phyloP scores from a whole-genome alignment of 2,329 filamentous ascomycete genomes.

The Tolypocladium tropicale region DNA sequence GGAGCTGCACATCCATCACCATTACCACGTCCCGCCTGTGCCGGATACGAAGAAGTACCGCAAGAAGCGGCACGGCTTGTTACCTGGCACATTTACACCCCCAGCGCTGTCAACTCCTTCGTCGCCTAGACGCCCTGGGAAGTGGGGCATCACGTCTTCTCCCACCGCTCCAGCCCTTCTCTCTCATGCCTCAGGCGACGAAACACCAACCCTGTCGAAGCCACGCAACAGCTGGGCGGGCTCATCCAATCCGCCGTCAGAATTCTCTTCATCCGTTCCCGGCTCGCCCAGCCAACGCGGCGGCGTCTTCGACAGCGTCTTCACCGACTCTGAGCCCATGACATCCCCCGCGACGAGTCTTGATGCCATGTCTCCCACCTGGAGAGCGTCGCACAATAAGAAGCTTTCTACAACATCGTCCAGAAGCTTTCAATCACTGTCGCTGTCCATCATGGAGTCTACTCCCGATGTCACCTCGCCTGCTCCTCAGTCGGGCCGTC shows the following conservation, averaged over 20 bases:
- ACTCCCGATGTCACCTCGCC: constrained; percentile 13
- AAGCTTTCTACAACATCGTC: constrained; percentile 45
- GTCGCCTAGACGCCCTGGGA: constrained; percentile 26
- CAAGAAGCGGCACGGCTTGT: constrained; percentile 61
- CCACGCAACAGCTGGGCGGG: constrained; percentile 43
- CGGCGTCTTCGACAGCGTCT: constrained; percentile 69
- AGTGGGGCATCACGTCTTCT: constrained; percentile 24
- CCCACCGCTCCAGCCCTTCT: constrained; percentile 29
- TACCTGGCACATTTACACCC: constrained; percentile 51
- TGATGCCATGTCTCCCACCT: constrained; percentile 54
- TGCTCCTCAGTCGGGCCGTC: constrained; percentile 8
- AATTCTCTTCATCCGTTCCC: constrained; percentile 64
- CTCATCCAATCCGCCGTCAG: constrained; percentile 42
- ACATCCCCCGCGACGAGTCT: constrained; percentile 73
- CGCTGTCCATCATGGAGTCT: constrained; percentile 21
- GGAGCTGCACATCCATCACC: constrained; percentile 87
- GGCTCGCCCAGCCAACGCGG: constrained; percentile 69
- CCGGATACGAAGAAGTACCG: constrained; percentile 52
- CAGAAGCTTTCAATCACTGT: constrained; percentile 33
- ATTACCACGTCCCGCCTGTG: constrained; percentile 67
- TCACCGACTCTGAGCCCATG: constrained; percentile 51
- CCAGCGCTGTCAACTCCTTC: constrained; percentile 25
- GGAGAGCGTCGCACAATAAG: constrained; percentile 42
- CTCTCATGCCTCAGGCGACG: constrained; percentile 33
- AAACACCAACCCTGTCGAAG: constrained; percentile 36